Evolutionary conservation across 192 early-diverging fungal species (phyloP), one percentile per base, ranked within the genome.

Genomic region (Jimgerdemannia lactiflua): DNA sequence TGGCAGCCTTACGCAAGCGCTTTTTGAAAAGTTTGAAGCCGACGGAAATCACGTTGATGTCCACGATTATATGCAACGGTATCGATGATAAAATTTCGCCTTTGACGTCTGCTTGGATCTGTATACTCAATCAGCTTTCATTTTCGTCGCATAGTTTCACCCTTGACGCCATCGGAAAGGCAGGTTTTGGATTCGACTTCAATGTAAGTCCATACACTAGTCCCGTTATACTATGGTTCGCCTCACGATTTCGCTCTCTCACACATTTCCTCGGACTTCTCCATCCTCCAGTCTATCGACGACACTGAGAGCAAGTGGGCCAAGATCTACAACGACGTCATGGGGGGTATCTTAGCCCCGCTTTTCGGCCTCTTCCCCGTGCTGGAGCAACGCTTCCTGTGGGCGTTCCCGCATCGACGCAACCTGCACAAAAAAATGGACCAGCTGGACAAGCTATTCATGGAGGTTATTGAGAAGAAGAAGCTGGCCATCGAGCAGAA

Each of bases 171-270:
- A 81, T 81, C 49, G 80, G 80, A 42, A 49, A 29, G 42, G 71
- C 76, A 67, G 80, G 80, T 4, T 81, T 81, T 72, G 80, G 75
- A 14, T 80, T 77, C 39, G 69, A 80, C 11, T 80, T 80, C 19
- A 20, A 68, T 1, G 80, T 71, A 67, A 71, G n/a, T 75, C 6
- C 8, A 18, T 43, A 19, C 29, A 64, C 41, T 40, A 43, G 44
- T 0, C 10, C 39, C 69, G 39, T 43, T n/a, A 20, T 43, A n/a
- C n/a, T 43, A 59, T 71, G 64, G 17, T 39, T 73, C 68, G 54
- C 39, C 74, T 75, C 20, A 73, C 77, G 18, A 43, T 14, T 59
- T 14, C 2, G 2, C 6, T 59, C 49, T 59, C 49, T 59, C 14
- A 59, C 29, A 29, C 1, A 29, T 29, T 29, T 29, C 29, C 29